Conservation (phyloP, 1,284 basidiomycete genomes). For the Rugiboletus extremiorientalis region DNA sequence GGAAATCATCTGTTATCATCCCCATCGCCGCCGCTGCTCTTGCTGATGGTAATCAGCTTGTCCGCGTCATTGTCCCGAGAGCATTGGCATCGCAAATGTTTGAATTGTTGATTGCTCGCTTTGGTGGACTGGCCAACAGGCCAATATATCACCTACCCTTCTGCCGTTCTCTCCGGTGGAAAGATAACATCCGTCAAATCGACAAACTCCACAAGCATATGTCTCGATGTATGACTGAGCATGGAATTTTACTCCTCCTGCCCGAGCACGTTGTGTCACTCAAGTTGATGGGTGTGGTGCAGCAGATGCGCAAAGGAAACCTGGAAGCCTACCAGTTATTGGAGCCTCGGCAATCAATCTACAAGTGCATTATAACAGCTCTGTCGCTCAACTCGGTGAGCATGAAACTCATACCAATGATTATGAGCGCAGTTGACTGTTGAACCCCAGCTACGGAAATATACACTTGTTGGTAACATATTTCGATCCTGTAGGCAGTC, state of each 20-base stretch:
- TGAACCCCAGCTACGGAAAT: background rate
- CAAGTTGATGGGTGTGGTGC: constrained; percentile 12
- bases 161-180: constrained; percentile 28
- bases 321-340: fast-evolving
- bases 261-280: constrained; percentile 52
- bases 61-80: constrained; percentile 50
- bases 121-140: constrained; percentile 46
- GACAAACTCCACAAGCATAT: constrained; percentile 29
- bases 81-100: constrained; percentile 46
- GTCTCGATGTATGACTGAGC: constrained; percentile 25
- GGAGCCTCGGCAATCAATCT: background rate
- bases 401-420: background rate
- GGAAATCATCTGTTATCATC: constrained; percentile 46
- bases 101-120: constrained; percentile 41
- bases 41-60: constrained; percentile 43
- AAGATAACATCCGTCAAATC: background rate
- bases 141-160: constrained; percentile 51
- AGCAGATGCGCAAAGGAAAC: constrained; percentile 10
- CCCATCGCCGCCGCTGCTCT: constrained; percentile 44
- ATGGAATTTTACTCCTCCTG: constrained; percentile 46
- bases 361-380: background rate
- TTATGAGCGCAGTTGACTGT: background rate
- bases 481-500: background rate
- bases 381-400: background rate
- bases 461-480: background rate